Evolutionary conservation across 2,329 filamentous ascomycete genomes (phyloP).

Genomic region (Fonsecaea nubica): DNA sequence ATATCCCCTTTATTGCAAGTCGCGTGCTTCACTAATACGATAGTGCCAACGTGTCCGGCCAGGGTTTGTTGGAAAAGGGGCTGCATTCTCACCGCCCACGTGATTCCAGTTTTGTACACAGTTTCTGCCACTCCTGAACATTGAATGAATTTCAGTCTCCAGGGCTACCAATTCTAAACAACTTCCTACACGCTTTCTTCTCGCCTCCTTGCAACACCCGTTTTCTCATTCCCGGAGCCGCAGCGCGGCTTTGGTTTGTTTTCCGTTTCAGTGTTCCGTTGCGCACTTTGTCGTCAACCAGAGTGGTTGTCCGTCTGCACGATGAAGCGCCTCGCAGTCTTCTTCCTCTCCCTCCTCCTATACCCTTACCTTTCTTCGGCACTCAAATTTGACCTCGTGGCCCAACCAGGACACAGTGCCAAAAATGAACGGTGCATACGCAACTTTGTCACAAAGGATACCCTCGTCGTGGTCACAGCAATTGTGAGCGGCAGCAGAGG

Average conservation of each 20-base stretch:
- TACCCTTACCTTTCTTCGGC: conserved; percentile 59
- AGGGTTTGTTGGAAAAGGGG: conserved; percentile 17
- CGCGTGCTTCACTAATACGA: not conserved
- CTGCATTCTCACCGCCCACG: conserved; percentile 29
- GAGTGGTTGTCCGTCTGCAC: conserved; percentile 18
- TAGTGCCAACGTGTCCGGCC: not conserved
- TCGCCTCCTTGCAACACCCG: not conserved
- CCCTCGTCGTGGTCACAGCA: conserved; percentile 92
- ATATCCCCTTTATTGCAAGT: not conserved
- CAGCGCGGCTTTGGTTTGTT: conserved; percentile 12
- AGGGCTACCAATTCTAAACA: not conserved
- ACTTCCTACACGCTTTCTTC: conserved; percentile 2
- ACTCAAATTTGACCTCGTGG: conserved; percentile 91
- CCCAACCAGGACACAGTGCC: conserved; percentile 65
- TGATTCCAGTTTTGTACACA: conserved; percentile 26
- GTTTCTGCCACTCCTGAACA: conserved; percentile 33
- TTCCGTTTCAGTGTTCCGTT: not conserved
- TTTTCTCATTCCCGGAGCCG: conserved; percentile 10
- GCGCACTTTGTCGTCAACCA: not conserved
- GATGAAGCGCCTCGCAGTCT: conserved; percentile 30
- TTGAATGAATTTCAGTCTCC: conserved; percentile 17
- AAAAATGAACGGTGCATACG: conserved; percentile 87
- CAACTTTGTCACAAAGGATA: conserved; percentile 92
- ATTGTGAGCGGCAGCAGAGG: conserved; percentile 84
- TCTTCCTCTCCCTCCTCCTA: conserved; percentile 47